Conservation (phyloP, 176 grass and related monocot species). For the Ensete ventricosum region DNA sequence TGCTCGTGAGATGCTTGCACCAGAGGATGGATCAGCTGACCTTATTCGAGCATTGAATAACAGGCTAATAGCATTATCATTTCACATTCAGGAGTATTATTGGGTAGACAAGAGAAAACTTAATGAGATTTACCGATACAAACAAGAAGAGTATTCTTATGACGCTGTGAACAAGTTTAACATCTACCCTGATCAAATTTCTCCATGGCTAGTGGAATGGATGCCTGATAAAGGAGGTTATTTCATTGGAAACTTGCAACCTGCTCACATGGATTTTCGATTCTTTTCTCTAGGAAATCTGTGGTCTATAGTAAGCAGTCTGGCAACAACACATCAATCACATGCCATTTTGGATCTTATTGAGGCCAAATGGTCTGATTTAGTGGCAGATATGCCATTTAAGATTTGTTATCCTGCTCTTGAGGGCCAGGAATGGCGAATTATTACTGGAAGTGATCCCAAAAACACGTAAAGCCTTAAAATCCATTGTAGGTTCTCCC, state of each 20-base stretch:
- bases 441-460: slow-evolving; percentile 80
- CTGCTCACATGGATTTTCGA: slow-evolving; percentile 80
- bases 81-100: slow-evolving; percentile 90
- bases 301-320: slow-evolving; percentile 80
- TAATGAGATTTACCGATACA: slow-evolving; percentile 94
- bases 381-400: slow-evolving; percentile 78
- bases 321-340: slow-evolving; percentile 58
- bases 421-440: slow-evolving; percentile 78
- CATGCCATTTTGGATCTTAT: slow-evolving; percentile 85
- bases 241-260: slow-evolving; percentile 83
- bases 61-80: slow-evolving; percentile 72
- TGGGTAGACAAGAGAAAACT: slow-evolving; percentile 76
- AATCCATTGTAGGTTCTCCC: not conserved
- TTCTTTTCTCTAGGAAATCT: slow-evolving; percentile 82
- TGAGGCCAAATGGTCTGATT: slow-evolving; percentile 80
- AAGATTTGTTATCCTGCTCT: slow-evolving; percentile 92
- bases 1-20: slow-evolving; percentile 75
- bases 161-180: slow-evolving; percentile 92
- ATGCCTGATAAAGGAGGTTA: slow-evolving; percentile 73
- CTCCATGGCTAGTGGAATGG: slow-evolving; percentile 87
- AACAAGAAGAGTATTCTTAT: slow-evolving; percentile 86
- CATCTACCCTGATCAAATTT: slow-evolving; percentile 86
- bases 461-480: slow-evolving; percentile 65
- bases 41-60: slow-evolving; percentile 79
- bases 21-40: slow-evolving; percentile 79